Conservation (phyloP, 208 protist species). For the Leishmania amazonensis region DNA sequence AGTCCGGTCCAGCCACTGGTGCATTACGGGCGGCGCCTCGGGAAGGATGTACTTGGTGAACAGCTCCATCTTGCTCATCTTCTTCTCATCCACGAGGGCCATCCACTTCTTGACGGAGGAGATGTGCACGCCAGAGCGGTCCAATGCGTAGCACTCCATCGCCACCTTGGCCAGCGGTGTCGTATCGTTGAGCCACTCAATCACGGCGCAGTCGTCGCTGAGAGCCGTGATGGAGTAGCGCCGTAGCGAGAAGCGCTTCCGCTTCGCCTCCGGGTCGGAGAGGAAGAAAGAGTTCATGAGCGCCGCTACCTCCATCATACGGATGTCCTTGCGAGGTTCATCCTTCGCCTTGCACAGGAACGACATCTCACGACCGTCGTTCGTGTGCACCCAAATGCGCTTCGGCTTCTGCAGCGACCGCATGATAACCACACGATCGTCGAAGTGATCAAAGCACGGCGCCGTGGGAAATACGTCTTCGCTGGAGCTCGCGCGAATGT, state of each 20-base stretch:
- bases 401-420: constrained; percentile 93
- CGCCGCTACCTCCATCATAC: constrained; percentile 96
- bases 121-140: constrained; percentile 64
- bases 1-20: constrained; percentile 91
- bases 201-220: constrained; percentile 92
- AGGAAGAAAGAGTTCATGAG: constrained; percentile 95
- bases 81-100: constrained; percentile 60
- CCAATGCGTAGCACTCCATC: constrained; percentile 75
- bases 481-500: constrained; percentile 31
- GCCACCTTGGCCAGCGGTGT: constrained; percentile 78
- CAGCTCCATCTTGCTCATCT: constrained; percentile 66
- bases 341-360: constrained; percentile 95
- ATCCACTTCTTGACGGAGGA: constrained; percentile 73
- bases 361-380: constrained; percentile 64
- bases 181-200: constrained; percentile 96
- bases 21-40: constrained; percentile 85
- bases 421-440: constrained; percentile 83
- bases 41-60: constrained; percentile 82
- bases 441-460: constrained; percentile 77
- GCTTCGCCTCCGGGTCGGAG: constrained; percentile 76
- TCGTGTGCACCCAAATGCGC: constrained; percentile 83
- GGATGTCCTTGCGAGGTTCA: constrained; percentile 95
- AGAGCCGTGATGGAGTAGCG: constrained; percentile 91
- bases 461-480: constrained; percentile 51
- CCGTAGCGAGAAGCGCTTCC: constrained; percentile 80